Evolutionary conservation across 75 land plant genomes (phyloP), one percentile per base, ranked within the genome.

Genomic region (Cupressus sempervirens): DNA sequence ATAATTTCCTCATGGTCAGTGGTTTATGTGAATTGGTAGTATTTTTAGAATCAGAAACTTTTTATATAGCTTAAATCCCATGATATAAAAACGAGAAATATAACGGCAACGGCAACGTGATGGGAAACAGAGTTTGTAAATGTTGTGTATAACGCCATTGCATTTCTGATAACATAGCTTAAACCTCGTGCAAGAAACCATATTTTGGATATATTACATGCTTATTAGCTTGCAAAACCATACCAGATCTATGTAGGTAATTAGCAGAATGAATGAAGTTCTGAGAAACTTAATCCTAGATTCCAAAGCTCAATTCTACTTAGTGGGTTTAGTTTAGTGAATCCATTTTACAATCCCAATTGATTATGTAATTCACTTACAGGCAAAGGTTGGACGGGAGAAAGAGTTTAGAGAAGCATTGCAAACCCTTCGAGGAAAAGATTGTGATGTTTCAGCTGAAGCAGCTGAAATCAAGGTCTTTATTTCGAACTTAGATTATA

Each of bases 391-490:
- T 29, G 84, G 91, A 73, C 41, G 74, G 52, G 53, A 89, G 7
- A 87, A 90, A 38, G 96, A 91, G 73, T 91, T 93, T 87, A 82
- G 89, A 82, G 84, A 54, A 4, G 91, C 94, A 43, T 85, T 95
- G 38, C 88, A 84, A 72, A 88, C 82, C 77, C 93, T 97, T 74
- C 90, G 99, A 36, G 99, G 99, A 53, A 90, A 89, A 40, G 89
- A 93, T 86, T 88, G 86, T 54, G 92, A 97, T 87, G 83, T 95
- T 36, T 85, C 94, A 46, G 23, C 83, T 0, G 97, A 97, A 85
- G 90, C 93, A 34, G 82, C 89, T 70, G 95, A 97, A 83, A 95
- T 97, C 43, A 88, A 87, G 86, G 98, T 96, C 32, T 62, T 30
- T 82, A 54, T 45, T 38, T 86, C 30, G 15, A 46, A 34, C 52